Base-by-base conservation (phyloP, 2,329 filamentous ascomycete genomes). In the Fonsecaea multimorphosa region DNA sequence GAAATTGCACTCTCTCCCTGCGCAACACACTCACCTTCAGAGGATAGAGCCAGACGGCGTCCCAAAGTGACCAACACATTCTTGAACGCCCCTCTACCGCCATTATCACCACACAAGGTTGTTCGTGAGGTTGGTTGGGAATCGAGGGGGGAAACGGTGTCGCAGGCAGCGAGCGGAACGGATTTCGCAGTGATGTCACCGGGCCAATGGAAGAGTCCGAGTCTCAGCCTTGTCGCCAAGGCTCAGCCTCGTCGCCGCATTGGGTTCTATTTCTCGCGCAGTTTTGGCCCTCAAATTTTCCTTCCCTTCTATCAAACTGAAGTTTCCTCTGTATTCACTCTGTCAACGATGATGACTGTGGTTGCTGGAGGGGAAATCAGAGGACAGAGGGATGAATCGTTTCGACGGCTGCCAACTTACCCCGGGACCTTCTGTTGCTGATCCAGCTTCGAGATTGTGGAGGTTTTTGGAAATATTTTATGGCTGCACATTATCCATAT, bases 281-380 rank as follows among this genome's bases (percentile, higher is more conserved):
- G 49, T 36, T 58, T 31, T 29, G 31, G 16, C 8, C n/a, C 8
- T 12, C 11, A 22, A 22, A 65, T 70, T 73, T 74, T 69, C 71
- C 71, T 75, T 74, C 69, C 75, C 74, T 70, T 74, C 76, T 71
- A 75, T 71, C 72, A 73, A 79, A 79, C 78, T 78, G 74, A 76
- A 72, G 65, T 74, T 51, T 75, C 79, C 79, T 80, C 74, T 77
- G 75, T 80, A 81, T 81, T 81, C 79, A 81, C 79, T 81, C 78
- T 78, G 72, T 68, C 70, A 73, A 74, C 75, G 76, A 74, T 75
- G 54, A 74, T 53, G 31, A 52, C 62, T 58, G 69, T 72, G 65
- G 75, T 74, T 73, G 76, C 72, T 74, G 74, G 79, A 81, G 79
- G 79, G 79, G 79, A 81, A 81, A 81, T 74, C 75, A 77, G 72